Conservation (phyloP, 306 rosid species). For the Abrus precatorius region DNA sequence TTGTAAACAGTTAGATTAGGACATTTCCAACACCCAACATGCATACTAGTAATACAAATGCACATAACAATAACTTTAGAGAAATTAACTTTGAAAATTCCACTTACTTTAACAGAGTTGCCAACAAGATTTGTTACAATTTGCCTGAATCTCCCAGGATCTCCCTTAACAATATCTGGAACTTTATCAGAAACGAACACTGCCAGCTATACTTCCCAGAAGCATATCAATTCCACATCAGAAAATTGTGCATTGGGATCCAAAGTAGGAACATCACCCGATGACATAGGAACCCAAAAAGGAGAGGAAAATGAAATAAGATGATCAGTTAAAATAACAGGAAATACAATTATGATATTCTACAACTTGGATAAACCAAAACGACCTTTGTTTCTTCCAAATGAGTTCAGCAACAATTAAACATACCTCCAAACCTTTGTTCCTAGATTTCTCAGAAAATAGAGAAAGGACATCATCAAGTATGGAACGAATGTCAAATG, state of each 20-base stretch:
- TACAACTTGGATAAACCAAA: conserved; percentile 9
- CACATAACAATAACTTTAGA: not conserved
- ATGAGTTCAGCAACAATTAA: conserved; percentile 29
- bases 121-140: conserved; percentile 96
- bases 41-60: conserved; percentile 28
- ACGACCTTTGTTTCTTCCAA: conserved; percentile 5
- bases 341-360: conserved; percentile 15
- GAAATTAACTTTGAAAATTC: conserved; percentile 14
- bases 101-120: conserved; percentile 92
- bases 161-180: conserved; percentile 88
- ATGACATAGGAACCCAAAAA: conserved; percentile 31
- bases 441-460: conserved; percentile 94
- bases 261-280: conserved; percentile 32
- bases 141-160: conserved; percentile 98
- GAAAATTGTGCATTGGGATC: conserved; percentile 42
- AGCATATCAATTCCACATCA: conserved; percentile 34
- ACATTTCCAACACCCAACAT: conserved; percentile 29
- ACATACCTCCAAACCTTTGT: conserved; percentile 92
- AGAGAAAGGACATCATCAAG: conserved; percentile 96
- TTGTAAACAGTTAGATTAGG: not conserved
- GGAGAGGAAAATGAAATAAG: conserved; percentile 42
- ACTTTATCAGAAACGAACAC: conserved; percentile 97
- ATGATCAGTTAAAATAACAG: conserved; percentile 31
- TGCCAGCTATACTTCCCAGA: conserved; percentile 79
- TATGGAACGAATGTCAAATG: conserved; percentile 87